Conservation (phyloP, 2,329 filamentous ascomycete genomes). For the Lasiodiplodia citricola region DNA sequence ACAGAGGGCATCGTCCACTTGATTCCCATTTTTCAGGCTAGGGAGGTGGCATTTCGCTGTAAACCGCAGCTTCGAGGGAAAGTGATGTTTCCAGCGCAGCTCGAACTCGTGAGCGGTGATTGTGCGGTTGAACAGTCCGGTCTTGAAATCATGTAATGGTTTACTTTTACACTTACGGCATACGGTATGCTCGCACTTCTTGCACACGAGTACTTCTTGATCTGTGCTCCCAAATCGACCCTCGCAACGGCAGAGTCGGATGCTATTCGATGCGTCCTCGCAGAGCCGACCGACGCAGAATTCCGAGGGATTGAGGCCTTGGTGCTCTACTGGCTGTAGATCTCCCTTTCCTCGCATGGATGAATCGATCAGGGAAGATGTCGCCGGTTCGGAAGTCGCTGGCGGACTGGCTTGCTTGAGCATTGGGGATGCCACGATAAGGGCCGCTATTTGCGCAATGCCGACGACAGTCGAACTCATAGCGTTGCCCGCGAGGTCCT, state of each 20-base stretch:
- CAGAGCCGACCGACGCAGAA: neutral
- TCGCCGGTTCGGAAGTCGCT: neutral
- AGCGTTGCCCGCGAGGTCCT: slow-evolving; percentile 77
- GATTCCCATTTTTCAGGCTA: neutral
- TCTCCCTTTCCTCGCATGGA: neutral
- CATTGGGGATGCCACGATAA: slow-evolving; percentile 50
- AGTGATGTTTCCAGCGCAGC: slow-evolving; percentile 40
- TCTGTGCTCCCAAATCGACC: slow-evolving; percentile 47
- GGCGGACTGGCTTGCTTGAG: neutral
- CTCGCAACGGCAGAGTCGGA: slow-evolving; percentile 64
- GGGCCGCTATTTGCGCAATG: slow-evolving; percentile 62
- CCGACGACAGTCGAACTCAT: slow-evolving; percentile 79
- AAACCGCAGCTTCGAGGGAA: slow-evolving; percentile 35
- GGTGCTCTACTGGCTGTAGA: neutral
- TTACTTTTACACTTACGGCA: slow-evolving; percentile 62
- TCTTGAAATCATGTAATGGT: slow-evolving; percentile 55
- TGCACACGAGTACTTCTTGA: slow-evolving; percentile 54
- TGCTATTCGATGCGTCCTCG: slow-evolving; percentile 43
- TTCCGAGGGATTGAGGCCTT: neutral
- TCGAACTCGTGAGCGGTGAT: slow-evolving; percentile 52
- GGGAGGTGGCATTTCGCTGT: slow-evolving; percentile 30
- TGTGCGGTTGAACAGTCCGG: neutral
- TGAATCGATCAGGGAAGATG: neutral
- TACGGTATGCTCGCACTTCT: slow-evolving; percentile 59
- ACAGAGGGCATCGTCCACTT: neutral